Conservation (phyloP, 2,329 filamentous ascomycete genomes). For the Orbilia oligospora region DNA sequence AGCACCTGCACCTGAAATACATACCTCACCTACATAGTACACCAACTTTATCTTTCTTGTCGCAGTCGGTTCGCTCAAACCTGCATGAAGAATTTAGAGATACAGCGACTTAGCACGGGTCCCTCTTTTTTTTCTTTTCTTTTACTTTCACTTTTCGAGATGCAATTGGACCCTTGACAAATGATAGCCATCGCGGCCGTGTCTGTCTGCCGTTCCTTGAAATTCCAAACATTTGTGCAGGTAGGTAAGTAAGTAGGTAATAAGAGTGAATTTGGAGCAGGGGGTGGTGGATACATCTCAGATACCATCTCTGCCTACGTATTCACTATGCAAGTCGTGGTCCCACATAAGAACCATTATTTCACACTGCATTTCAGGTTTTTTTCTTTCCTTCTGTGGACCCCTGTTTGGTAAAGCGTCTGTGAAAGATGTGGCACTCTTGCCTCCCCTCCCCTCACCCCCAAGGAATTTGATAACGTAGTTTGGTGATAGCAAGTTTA, state of each 20-base stretch:
- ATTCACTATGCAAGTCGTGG: constrained; percentile 31
- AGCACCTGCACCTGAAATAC: constrained; percentile 25
- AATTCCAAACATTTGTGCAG: constrained; percentile 37
- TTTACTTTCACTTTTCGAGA: too few species aligned
- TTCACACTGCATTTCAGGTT: constrained; percentile 49
- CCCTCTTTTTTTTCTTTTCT: neutral
- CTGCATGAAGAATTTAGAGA: constrained; percentile 47
- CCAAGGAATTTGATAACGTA: constrained; percentile 45
- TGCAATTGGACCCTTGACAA: constrained; percentile 49
- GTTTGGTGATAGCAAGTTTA: constrained; percentile 43
- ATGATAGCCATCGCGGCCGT: constrained; percentile 35
- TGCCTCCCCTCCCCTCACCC: constrained; percentile 28
- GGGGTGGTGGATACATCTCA: constrained; percentile 5
- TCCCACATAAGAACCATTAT: constrained; percentile 35
- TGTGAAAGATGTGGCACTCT: constrained; percentile 27
- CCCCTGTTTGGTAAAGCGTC: constrained; percentile 39
- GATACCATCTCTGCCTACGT: constrained; percentile 27
- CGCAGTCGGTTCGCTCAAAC: constrained; percentile 22
- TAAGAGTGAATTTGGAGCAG: constrained; percentile 3
- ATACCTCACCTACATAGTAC: too few species aligned
- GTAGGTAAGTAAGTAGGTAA: too few species aligned
- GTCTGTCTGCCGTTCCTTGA: constrained; percentile 48
- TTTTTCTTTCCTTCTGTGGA: too few species aligned
- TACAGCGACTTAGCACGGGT: constrained; percentile 18
- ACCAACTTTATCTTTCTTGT: constrained; percentile 54